Conservation (phyloP, 2,329 filamentous ascomycete species). For the Fonsecaea erecta region DNA sequence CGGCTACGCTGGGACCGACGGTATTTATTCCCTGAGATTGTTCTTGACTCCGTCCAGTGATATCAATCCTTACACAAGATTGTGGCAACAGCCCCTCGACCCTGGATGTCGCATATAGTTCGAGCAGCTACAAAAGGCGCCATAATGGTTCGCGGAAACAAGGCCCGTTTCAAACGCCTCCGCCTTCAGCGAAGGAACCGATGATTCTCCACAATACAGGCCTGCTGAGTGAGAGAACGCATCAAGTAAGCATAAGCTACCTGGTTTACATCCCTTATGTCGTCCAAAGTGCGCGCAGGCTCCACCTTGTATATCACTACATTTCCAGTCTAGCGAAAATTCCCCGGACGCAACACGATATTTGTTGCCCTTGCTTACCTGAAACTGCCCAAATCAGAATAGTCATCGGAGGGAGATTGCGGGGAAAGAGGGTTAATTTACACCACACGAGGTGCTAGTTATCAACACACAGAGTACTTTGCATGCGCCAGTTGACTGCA, state of each 20-base stretch:
- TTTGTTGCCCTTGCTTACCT: neutral
- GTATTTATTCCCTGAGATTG: no score
- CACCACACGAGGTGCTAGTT: neutral
- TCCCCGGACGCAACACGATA: slow-evolving; percentile 14
- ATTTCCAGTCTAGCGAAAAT: slow-evolving; percentile 6
- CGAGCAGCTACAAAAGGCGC: no score
- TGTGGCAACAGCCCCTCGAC: neutral
- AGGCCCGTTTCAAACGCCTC: neutral
- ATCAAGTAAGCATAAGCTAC: neutral
- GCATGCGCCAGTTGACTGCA: neutral
- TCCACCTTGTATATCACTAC: neutral
- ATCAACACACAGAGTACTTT: neutral
- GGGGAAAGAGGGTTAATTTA: neutral
- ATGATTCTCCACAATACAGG: neutral
- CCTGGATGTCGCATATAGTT: neutral
- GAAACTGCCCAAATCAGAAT: neutral
- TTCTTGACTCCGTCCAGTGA: no score
- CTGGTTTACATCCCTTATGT: neutral
- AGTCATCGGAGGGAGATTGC: neutral
- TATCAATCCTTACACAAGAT: neutral
- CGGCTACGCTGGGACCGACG: neutral
- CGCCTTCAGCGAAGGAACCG: neutral
- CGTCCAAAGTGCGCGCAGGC: neutral
- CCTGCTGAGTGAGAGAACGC: neutral
- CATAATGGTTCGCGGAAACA: neutral